Evolutionary conservation across 2,329 filamentous ascomycete genomes (phyloP), one percentile per base, ranked within the genome.

Genomic region (Arthroderma sp.): DNA sequence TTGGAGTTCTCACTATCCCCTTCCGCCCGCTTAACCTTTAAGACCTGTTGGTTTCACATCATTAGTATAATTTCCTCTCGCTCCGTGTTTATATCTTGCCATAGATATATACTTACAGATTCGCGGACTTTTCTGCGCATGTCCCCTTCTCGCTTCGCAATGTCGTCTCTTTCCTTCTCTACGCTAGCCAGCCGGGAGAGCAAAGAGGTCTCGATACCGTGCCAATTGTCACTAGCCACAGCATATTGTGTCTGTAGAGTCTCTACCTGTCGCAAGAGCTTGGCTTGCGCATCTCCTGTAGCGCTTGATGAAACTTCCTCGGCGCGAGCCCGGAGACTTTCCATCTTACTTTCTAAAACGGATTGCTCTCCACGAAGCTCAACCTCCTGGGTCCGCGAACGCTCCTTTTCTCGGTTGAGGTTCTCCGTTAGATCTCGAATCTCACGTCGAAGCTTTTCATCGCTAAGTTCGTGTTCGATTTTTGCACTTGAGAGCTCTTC

Each of bases 151-250:
- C 88, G 84, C 63, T 84, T 84, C 54, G 83, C 79, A 7, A 88
- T 82, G 66, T 98, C 93, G 66, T 97, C 91, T 57, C 88, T 83
- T 70, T 98, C 94, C 68, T 87, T 93, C 70, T 98, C 93, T 8
- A 97, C 76, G 54, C 77, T 85, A 2, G 84, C 79, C 9, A 93
- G 79, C 58, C 91, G 82, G 21, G 88, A 83, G 54, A 91, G 80
- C 33, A 98, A 74, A 1, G 88, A 94, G 8, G 87, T 82, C 71
- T 98, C 91, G 61, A 98, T 94, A 0, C 90, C 88, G 68, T 96
- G 91, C 93, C 94, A 98, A 65, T 98, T 98, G 67, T 95, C 89
- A 63, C 88, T 93, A 1, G 93, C 93, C 56, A 94, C 84, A 0
- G 90, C 84, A 71, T 98, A 95, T 69, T 98, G 94, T 5, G 88